Conservation (phyloP, 1,284 basidiomycete genomes). For the Calocybe gambosa region DNA sequence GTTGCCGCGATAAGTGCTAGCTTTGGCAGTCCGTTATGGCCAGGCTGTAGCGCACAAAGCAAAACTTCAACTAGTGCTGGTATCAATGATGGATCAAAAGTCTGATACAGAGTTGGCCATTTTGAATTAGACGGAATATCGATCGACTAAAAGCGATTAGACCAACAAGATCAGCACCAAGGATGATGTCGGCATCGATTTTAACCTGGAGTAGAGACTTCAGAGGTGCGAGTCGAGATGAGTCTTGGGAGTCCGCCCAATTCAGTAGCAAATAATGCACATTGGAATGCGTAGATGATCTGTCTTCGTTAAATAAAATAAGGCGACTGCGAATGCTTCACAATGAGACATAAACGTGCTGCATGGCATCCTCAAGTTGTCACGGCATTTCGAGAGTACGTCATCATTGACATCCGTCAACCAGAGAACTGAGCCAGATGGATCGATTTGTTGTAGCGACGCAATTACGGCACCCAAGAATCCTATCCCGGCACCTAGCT, state of each 20-base stretch:
- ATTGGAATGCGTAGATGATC: constrained; percentile 40
- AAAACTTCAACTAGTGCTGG: constrained; percentile 51
- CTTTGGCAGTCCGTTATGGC: constrained; percentile 13
- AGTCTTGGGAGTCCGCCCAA: constrained; percentile 55
- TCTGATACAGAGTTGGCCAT: constrained; percentile 33
- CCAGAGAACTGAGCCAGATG: constrained; percentile 30
- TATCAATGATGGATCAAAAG: constrained; percentile 63
- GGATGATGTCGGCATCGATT: constrained; percentile 45
- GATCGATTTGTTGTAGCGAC: constrained; percentile 37
- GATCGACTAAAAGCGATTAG: neutral
- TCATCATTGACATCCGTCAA: constrained; percentile 60
- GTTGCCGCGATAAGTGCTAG: constrained; percentile 55
- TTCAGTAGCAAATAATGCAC: constrained; percentile 46
- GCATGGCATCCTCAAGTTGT: constrained; percentile 54
- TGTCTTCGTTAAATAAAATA: constrained; percentile 32
- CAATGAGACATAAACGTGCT: constrained; percentile 39
- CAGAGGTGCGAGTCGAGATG: constrained; percentile 17
- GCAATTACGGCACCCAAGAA: constrained; percentile 62
- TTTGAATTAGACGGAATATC: neutral
- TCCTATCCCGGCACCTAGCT: constrained; percentile 70
- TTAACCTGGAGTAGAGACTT: constrained; percentile 32
- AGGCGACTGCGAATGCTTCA: neutral
- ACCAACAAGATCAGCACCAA: constrained; percentile 68
- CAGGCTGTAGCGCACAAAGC: constrained; percentile 35
- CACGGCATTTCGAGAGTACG: constrained; percentile 56